phyloP scores from a whole-genome alignment of 768 basidiomycete species.

The Steccherinum ochraceum region DNA sequence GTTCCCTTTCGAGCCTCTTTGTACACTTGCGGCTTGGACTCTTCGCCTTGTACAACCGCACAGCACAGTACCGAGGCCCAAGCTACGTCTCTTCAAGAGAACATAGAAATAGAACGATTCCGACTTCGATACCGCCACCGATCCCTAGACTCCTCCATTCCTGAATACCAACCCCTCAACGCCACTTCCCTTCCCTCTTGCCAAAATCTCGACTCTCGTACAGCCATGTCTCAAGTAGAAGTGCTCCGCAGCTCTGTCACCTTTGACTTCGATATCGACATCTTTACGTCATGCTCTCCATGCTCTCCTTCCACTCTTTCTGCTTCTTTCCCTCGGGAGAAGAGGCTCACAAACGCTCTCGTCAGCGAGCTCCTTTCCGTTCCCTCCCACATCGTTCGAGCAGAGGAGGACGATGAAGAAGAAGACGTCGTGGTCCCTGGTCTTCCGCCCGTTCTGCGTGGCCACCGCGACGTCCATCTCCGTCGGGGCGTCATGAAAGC shows the following conservation, averaged over 20 bases:
- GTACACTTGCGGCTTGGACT: neutral
- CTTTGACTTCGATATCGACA: constrained; percentile 20
- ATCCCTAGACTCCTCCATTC: constrained; percentile 14
- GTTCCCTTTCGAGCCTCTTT: constrained; percentile 13
- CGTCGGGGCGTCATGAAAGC: constrained; percentile 72
- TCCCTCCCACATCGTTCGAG: constrained; percentile 7
- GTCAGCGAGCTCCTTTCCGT: constrained; percentile 14
- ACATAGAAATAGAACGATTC: neutral
- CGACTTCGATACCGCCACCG: constrained; percentile 9
- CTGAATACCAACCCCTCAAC: constrained; percentile 20
- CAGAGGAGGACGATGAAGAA: constrained; percentile 12
- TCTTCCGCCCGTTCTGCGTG: constrained; percentile 61
- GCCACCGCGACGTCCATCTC: constrained; percentile 70
- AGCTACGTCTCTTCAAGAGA: neutral
- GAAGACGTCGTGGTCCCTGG: constrained; percentile 49
- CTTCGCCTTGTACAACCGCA: neutral
- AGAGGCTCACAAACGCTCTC: constrained; percentile 16
- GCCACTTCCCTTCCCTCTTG: constrained; percentile 7
- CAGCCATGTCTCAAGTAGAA: constrained; percentile 53
- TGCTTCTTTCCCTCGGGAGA: constrained; percentile 10
- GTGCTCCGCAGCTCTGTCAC: constrained; percentile 32
- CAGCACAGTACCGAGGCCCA: neutral
- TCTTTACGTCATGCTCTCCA: constrained; percentile 19
- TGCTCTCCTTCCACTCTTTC: constrained; percentile 14
- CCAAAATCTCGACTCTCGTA: neutral